Conservation (phyloP, 129 eudicot species). For the Gnaphalium uliginosum region DNA sequence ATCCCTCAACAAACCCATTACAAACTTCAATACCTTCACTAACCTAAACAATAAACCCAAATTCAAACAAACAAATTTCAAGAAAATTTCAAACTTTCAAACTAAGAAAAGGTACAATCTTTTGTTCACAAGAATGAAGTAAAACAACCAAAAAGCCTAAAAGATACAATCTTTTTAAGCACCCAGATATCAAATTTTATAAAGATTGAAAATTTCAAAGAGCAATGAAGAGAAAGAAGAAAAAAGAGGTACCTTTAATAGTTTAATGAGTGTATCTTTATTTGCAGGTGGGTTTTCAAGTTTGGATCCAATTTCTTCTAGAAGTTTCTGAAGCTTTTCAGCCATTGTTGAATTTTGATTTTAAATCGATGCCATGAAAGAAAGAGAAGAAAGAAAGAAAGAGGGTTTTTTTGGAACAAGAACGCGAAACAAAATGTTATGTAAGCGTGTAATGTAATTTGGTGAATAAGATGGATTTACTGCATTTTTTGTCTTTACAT, state of each 20-base stretch:
- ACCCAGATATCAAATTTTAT: conserved; percentile 2
- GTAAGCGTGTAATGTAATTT: background rate
- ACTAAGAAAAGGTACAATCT: background rate
- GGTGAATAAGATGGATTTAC: too few relatives aligned
- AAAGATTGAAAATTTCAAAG: background rate
- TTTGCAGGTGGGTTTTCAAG: conserved; percentile 65
- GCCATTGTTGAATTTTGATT: conserved; percentile 44
- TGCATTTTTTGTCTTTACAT: too few relatives aligned
- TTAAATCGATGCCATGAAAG: conserved; percentile 13
- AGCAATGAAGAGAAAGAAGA: conserved; percentile 8
- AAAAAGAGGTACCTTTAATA: conserved; percentile 54
- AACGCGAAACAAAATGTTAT: background rate
- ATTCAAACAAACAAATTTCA: background rate
- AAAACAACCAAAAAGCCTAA: background rate
- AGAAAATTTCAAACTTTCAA: conserved; percentile 1
- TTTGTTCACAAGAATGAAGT: background rate
- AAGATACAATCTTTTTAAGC: conserved; percentile 5
- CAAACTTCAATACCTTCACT: background rate
- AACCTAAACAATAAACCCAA: conserved; percentile 13
- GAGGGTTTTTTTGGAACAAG: conserved; percentile 14
- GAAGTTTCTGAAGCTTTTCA: conserved; percentile 59
- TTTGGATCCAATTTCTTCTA: conserved; percentile 84
- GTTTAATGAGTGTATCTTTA: conserved; percentile 81
- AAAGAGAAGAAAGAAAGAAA: conserved; percentile 1
- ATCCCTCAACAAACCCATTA: conserved; percentile 6